Conservation (phyloP, 345 rosid species). For the Lumnitzera littorea region DNA sequence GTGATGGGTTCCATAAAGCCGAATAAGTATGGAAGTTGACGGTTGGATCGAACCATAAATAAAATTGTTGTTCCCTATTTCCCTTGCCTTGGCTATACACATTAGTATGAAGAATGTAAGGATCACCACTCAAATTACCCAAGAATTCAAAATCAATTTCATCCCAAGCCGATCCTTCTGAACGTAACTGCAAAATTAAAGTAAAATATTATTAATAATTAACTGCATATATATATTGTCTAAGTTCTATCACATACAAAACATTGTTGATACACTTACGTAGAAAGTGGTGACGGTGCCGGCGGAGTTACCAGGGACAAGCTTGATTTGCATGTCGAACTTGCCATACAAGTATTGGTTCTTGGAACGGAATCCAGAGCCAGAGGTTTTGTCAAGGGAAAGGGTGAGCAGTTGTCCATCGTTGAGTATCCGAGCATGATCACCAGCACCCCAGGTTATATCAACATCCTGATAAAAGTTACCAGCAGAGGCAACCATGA, state of each 20-base stretch:
- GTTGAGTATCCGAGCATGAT: conserved; percentile 45
- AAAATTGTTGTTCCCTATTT: conserved; percentile 47
- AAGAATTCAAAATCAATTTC: conserved; percentile 61
- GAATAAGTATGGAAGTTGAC: conserved; percentile 49
- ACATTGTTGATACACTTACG: conserved; percentile 19
- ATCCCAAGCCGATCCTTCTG: conserved; percentile 49
- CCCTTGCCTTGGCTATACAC: conserved; percentile 48
- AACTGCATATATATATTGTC: background rate
- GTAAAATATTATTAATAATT: background rate
- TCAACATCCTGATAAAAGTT: conserved; percentile 41
- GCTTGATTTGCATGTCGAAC: conserved; percentile 64
- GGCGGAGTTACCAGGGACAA: conserved; percentile 75
- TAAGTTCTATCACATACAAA: too few relatives aligned
- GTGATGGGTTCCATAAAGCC: conserved; percentile 43
- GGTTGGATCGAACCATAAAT: conserved; percentile 54
- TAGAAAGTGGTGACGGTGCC: conserved; percentile 73
- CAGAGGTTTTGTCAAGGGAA: conserved; percentile 56
- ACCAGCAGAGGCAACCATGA: conserved; percentile 10
- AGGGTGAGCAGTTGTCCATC: conserved; percentile 49
- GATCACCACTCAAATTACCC: conserved; percentile 48
- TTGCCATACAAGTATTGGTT: conserved; percentile 47
- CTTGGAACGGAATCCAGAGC: conserved; percentile 63
- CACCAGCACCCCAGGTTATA: conserved; percentile 50
- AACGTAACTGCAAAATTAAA: conserved; percentile 21
- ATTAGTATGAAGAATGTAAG: conserved; percentile 52